Conservation (phyloP, 345 rosid genomes). For the Chamaenerion angustifolium region DNA sequence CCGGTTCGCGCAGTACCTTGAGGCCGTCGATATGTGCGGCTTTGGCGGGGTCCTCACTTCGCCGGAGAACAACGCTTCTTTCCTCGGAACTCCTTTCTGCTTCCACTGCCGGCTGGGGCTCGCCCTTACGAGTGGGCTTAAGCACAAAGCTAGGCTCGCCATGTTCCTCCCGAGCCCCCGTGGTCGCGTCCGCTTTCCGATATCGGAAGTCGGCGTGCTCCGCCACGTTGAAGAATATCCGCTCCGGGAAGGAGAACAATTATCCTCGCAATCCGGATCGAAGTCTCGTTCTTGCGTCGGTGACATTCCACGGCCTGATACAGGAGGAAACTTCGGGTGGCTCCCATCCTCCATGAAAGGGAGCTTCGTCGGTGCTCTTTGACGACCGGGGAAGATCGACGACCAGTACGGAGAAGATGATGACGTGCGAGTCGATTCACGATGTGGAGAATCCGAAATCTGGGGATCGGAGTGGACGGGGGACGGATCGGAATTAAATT, state of each 20-base stretch:
- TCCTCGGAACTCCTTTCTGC: conserved; percentile 34
- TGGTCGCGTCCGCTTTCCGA: conserved; percentile 1
- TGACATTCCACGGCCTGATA: conserved; percentile 62
- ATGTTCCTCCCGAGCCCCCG: conserved; percentile 2
- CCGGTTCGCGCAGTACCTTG: conserved; percentile 60
- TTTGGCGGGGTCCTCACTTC: conserved; percentile 36
- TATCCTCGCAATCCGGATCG: conserved; percentile 25
- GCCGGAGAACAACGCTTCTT: conserved; percentile 33
- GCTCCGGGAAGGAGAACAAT: conserved; percentile 18
- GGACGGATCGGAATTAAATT: conserved; percentile 19
- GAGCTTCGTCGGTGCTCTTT: conserved; percentile 23
- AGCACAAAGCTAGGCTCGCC: conserved; percentile 8
- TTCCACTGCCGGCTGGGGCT: conserved; percentile 5
- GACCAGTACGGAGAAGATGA: conserved; percentile 39
- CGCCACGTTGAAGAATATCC: conserved; percentile 15
- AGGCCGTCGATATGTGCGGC: conserved; percentile 55
- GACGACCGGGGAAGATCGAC: conserved; percentile 31
- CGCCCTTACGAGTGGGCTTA: conserved; percentile 6
- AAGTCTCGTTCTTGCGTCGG: conserved; percentile 29
- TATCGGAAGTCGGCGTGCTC: conserved; percentile 17
- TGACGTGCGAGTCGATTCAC: conserved; percentile 1
- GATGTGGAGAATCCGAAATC: conserved; percentile 4
- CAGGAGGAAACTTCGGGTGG: conserved; percentile 3
- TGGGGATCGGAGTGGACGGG: conserved; percentile 10
- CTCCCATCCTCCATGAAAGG: conserved; percentile 22